Percentiles rank a stretch among this genome's conserved stretches.
phyloP scores from a whole-genome alignment of 768 basidiomycete species.

The Lentinula detonsa region DNA sequence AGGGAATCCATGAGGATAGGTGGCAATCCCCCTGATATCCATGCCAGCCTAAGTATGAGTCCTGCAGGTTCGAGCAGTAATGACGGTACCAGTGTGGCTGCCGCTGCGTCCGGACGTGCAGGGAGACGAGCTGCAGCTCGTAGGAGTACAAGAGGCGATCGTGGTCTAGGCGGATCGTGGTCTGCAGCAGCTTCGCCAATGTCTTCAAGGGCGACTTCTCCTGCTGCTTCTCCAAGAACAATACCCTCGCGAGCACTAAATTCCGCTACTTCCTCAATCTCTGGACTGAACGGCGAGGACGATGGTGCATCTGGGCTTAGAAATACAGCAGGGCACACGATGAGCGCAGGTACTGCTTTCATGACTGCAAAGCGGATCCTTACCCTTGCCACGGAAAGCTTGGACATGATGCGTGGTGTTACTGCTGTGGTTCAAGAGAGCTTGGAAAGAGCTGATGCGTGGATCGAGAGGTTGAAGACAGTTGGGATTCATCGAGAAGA shows the following conservation, averaged over 20 bases:
- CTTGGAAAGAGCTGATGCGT: constrained; percentile 84
- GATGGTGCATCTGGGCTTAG: constrained; percentile 7
- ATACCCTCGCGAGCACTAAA: neutral
- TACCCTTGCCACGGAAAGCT: constrained; percentile 81
- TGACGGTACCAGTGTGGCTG: constrained; percentile 12
- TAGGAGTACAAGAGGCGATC: constrained; percentile 16
- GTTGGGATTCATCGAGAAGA: constrained; percentile 63
- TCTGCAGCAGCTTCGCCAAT: constrained; percentile 18
- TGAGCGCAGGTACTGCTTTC: constrained; percentile 46
- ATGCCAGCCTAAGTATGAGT: neutral
- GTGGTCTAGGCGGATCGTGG: constrained; percentile 15
- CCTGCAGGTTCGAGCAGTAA: constrained; percentile 8
- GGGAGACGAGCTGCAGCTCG: constrained; percentile 1
- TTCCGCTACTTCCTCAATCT: neutral
- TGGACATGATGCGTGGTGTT: constrained; percentile 89
- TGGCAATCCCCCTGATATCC: neutral
- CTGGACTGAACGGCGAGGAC: neutral
- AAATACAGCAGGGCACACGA: constrained; percentile 17
- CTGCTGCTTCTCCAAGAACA: constrained; percentile 17
- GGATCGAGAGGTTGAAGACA: constrained; percentile 77
- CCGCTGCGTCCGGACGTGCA: constrained; percentile 7
- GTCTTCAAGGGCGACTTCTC: constrained; percentile 29
- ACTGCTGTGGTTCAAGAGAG: constrained; percentile 86
- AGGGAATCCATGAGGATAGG: constrained; percentile 28
- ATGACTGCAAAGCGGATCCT: constrained; percentile 77